Base-by-base conservation (phyloP, 257 asterid genomes). In the Penstemon barbatus region DNA sequence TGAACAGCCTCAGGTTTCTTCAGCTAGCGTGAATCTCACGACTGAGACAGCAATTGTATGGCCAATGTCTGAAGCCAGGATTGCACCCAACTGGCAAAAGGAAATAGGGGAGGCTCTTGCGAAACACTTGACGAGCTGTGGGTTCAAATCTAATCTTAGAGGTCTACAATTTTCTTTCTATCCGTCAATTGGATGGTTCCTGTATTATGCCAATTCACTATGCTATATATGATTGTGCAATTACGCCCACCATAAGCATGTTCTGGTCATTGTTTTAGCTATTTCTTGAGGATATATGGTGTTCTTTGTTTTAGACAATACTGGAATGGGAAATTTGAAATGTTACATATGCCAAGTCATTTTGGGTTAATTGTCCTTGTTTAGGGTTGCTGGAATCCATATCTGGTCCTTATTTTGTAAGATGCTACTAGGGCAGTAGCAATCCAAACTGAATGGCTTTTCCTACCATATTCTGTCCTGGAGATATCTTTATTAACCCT, bases 41-140 rank as follows among this genome's bases (percentile, higher is more conserved):
- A 89, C 97, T 12, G 97, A 91, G 91, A 91, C 97, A 61, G 99
- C 99, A 69, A 63, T 87, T 63, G 84, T 94, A 64, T 91, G 97
- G 97, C 97, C 96, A 54, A 86, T 82, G 63, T 79, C 97, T 68
- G 96, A 94, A 58, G 97, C 86, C 75, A 94, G 77, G 86, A 87
- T 57, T 65, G 81, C 73, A 65, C 95, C 97, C 33, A 79, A 86
- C 78, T 94, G 99, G 99, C 81, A 66, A 79, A 89, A 81, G 77
- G 88, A 87, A 57, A 61, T 94, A 56, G 99, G 97, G 70, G 95
- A 94, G 83, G 84, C 83, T 54, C 97, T 94, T 73, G 99, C 99
- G 8, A 84, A 89, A 78, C 97, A 94, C 86, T 86, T 94, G 84
- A 94, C 93, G 39, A 83, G 44, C 69, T 91, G 97, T 63, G 99